Percentiles rank a stretch among this genome's conserved stretches.
phyloP scores from a whole-genome alignment of 1,284 basidiomycete species.

The Trametes sp. region DNA sequence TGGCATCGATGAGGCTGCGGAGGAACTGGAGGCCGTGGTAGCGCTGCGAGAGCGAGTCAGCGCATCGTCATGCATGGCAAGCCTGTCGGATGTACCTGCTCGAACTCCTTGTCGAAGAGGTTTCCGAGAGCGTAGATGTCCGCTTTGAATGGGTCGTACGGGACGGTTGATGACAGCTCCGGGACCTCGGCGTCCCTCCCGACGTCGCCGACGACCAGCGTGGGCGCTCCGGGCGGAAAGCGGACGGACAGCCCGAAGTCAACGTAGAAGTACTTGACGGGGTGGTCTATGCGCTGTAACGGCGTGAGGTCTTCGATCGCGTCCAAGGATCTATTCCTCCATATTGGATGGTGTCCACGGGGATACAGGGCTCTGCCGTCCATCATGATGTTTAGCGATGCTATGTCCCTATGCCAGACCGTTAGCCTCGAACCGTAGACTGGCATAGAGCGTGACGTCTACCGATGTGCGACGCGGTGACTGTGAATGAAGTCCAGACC shows the following conservation, averaged over 20 bases:
- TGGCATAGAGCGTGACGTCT: not conserved
- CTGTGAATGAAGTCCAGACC: constrained; percentile 38
- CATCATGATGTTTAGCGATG: constrained; percentile 41
- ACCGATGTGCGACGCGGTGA: constrained; percentile 9
- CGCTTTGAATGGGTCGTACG: constrained; percentile 41
- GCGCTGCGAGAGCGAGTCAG: not conserved
- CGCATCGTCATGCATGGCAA: not conserved
- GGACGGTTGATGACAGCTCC: constrained; percentile 35
- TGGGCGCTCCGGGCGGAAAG: constrained; percentile 15
- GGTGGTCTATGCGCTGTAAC: constrained; percentile 21
- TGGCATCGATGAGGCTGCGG: not conserved
- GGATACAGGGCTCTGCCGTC: constrained; percentile 38
- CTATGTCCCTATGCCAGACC: constrained; percentile 31
- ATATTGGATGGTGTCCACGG: constrained; percentile 36
- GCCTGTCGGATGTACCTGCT: constrained; percentile 25
- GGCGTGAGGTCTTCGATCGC: constrained; percentile 6
- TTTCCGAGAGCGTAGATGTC: constrained; percentile 42
- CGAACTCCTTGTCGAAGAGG: constrained; percentile 31
- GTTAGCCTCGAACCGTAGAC: not conserved
- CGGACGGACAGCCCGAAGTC: constrained; percentile 40
- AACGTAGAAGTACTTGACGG: constrained; percentile 40
- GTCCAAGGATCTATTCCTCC: constrained; percentile 16
- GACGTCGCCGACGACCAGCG: constrained; percentile 19
- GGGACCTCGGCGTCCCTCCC: constrained; percentile 39
- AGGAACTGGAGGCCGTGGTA: not conserved